Percentiles rank a stretch among this genome's conserved stretches.
Conservation (phyloP, 2,329 filamentous ascomycete genomes). For the Amesomyces nigricolor region DNA sequence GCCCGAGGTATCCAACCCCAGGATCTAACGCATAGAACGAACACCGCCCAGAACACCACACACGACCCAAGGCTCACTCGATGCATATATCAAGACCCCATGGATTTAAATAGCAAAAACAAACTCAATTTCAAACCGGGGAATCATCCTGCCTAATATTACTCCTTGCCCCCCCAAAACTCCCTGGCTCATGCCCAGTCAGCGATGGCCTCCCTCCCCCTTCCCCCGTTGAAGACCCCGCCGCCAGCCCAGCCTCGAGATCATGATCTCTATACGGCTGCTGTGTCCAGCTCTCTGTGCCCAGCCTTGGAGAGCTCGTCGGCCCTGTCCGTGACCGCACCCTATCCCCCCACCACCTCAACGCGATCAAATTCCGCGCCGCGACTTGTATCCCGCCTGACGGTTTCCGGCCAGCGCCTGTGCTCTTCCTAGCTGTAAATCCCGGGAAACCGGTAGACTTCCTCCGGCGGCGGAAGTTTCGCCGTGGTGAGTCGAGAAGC, state of each 20-base stretch:
- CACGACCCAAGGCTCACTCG: conserved; percentile 1
- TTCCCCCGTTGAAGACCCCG: not conserved
- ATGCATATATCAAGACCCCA: not conserved
- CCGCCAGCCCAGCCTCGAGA: not conserved
- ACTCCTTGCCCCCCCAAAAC: not conserved
- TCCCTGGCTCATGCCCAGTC: not conserved
- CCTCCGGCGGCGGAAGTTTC: conserved; percentile 41
- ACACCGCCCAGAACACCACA: not conserved
- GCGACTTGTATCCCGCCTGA: conserved; percentile 43
- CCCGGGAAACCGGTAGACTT: conserved; percentile 59
- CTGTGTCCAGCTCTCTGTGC: conserved; percentile 4
- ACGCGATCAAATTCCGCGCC: conserved; percentile 46
- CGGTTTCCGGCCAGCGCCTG: conserved; percentile 32
- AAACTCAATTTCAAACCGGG: conserved; percentile 7
- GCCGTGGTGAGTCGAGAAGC: conserved; percentile 25
- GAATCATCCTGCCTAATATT: conserved; percentile 10
- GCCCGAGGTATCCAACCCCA: no score
- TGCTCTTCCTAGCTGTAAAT: conserved; percentile 48
- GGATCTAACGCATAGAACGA: no score
- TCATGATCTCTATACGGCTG: conserved; percentile 5
- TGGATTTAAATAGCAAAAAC: not conserved
- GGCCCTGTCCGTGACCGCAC: not conserved
- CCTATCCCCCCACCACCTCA: conserved; percentile 48
- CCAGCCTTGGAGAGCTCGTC: not conserved
- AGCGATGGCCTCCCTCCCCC: not conserved